A percentile compares a stretch with the other conserved stretches of the same genome.
Evolutionary conservation across 2,329 filamentous ascomycete species (phyloP).

Genomic region (Fusarium anguioides): DNA sequence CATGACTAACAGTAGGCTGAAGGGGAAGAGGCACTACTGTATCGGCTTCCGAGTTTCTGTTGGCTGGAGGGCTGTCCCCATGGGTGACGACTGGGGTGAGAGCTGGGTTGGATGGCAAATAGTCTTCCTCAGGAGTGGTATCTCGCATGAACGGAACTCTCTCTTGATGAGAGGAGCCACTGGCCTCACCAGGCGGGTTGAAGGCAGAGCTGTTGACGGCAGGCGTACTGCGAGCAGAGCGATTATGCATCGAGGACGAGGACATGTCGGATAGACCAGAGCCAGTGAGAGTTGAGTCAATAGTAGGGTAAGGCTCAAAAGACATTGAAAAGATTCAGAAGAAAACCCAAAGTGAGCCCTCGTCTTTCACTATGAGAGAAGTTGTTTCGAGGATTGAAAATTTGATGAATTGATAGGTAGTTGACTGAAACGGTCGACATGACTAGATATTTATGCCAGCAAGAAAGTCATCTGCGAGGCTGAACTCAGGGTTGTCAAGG

Average conservation of each 20-base stretch:
- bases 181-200: constrained; percentile 33
- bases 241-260: constrained; percentile 29
- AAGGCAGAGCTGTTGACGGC: constrained; percentile 32
- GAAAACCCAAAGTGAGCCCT: constrained; percentile 4
- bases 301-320: constrained; percentile 30
- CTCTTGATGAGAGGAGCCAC: constrained; percentile 21
- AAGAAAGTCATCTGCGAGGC: constrained; percentile 4
- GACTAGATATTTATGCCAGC: constrained; percentile 39
- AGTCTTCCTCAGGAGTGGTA: constrained; percentile 14
- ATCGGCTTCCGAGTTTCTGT: constrained; percentile 33
- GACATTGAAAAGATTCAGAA: constrained; percentile 20
- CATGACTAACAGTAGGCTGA: constrained; percentile 35
- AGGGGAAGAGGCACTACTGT: constrained; percentile 29
- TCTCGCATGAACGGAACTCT: constrained; percentile 26
- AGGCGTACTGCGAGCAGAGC: constrained; percentile 44
- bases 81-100: constrained; percentile 22
- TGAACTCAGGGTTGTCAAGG: constrained; percentile 12
- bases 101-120: constrained; percentile 13
- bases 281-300: constrained; percentile 29
- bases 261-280: constrained; percentile 34
- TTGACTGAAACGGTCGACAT: constrained; percentile 6
- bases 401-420: constrained; percentile 5
- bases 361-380: constrained; percentile 9
- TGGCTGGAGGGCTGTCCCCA: constrained; percentile 6
- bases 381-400: constrained; percentile 1